Evolutionary conservation across 2,329 filamentous ascomycete species (phyloP).

Genomic region (Tolypocladium sp.): DNA sequence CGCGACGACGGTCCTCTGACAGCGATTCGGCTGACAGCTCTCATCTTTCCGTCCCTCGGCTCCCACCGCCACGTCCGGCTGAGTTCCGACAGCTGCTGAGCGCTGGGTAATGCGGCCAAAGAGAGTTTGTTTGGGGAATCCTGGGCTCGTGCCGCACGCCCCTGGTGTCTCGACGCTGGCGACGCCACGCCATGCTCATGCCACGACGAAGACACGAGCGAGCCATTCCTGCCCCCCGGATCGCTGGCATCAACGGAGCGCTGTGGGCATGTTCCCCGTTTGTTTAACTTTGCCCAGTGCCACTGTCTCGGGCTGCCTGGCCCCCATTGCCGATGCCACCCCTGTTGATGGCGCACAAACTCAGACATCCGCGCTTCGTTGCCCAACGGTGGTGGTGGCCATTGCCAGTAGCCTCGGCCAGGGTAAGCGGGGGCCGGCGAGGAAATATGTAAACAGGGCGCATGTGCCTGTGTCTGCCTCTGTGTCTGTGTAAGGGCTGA

Average conservation of each 20-base stretch:
- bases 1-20: background rate
- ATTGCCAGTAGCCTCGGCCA: background rate
- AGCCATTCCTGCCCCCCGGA: background rate
- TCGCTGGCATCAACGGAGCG: background rate
- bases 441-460: background rate
- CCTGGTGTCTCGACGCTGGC: background rate
- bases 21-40: background rate
- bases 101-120: background rate
- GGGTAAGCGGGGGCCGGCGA: background rate
- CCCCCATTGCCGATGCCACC: background rate
- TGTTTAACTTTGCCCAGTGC: constrained; percentile 5
- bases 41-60: background rate
- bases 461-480: background rate
- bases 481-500: background rate
- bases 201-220: background rate
- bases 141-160: background rate
- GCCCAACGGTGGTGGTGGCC: background rate
- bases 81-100: background rate
- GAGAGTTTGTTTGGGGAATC: background rate
- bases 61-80: background rate
- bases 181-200: constrained; percentile 4
- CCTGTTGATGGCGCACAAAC: background rate
- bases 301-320: constrained; percentile 7
- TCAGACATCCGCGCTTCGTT: background rate
- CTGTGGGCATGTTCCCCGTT: background rate